Conservation (phyloP, 2,329 filamentous ascomycete species). For the Colletotrichum coccodes region DNA sequence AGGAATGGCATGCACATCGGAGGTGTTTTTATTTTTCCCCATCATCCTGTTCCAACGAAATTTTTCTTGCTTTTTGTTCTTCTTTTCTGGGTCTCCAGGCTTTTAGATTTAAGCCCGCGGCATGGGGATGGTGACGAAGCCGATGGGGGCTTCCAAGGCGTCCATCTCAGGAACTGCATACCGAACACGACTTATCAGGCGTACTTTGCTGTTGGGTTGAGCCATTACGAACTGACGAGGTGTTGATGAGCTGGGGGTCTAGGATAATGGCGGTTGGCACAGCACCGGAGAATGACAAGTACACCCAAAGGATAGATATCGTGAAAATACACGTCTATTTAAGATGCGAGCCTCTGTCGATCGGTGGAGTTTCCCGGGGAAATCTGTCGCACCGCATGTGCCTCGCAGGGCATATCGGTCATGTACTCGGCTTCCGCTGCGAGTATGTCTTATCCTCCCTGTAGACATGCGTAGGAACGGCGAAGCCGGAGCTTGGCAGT, state of each 20-base stretch:
- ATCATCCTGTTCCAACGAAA: constrained; percentile 4
- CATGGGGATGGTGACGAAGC: neutral
- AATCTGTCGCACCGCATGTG: too few relatives aligned
- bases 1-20: constrained; percentile 33
- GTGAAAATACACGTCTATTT: neutral
- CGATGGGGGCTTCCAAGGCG: neutral
- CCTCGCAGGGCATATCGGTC: too few relatives aligned
- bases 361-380: too few relatives aligned
- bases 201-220: neutral
- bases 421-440: too few relatives aligned
- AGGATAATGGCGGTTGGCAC: neutral
- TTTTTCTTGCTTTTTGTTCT: neutral
- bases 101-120: neutral
- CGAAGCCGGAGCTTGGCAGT: too few relatives aligned
- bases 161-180: neutral
- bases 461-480: too few relatives aligned
- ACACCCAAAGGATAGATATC: neutral
- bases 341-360: neutral
- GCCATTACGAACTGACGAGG: neutral
- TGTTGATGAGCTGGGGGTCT: neutral
- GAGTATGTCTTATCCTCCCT: too few relatives aligned
- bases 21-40: constrained; percentile 17
- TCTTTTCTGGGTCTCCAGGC: neutral
- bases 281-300: neutral
- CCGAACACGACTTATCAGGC: neutral